These are phyloP conservation scores for Wickerhamiella occidentalis DNA, from an alignment of 805 yeast species.

Conservation along the genomic window DNA sequence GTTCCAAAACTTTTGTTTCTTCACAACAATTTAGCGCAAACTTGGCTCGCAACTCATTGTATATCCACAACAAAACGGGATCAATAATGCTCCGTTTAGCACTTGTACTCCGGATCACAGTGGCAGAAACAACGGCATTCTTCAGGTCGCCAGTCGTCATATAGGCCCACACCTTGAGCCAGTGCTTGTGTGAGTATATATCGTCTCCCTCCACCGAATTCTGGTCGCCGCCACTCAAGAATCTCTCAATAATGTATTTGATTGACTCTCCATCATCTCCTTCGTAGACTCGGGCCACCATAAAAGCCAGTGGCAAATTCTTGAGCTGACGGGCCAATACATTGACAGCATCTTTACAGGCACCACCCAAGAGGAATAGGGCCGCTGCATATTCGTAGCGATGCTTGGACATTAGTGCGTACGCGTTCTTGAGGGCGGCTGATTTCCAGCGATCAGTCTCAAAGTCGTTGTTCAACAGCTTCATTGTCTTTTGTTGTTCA, in stretches of 20 bases:
- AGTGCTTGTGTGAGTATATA: conserved; percentile 29
- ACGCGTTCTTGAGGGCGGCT: conserved; percentile 89
- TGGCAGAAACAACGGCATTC: conserved; percentile 44
- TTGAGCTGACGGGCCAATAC: conserved; percentile 55
- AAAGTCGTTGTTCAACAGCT: conserved; percentile 68
- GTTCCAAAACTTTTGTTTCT: conserved; percentile 52
- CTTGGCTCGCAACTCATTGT: conserved; percentile 45
- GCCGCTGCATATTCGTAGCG: conserved; percentile 78
- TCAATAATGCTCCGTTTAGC: conserved; percentile 48
- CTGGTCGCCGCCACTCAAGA: not conserved
- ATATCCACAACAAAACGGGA: conserved; percentile 64
- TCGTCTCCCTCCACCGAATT: not conserved
- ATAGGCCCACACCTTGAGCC: conserved; percentile 72
- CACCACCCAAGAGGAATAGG: conserved; percentile 68
- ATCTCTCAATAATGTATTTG: conserved; percentile 23
- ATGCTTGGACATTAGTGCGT: conserved; percentile 78
- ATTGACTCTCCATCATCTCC: conserved; percentile 43
- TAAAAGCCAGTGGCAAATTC: conserved; percentile 65
- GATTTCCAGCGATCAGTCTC: conserved; percentile 62
- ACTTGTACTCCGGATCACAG: not conserved
- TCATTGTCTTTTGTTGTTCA: conserved; percentile 73
- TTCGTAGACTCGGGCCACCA: conserved; percentile 66
- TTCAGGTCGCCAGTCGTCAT: conserved; percentile 47
- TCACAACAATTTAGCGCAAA: conserved; percentile 41
- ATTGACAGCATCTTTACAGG: conserved; percentile 63